Percentiles rank a stretch among this genome's conserved stretches.
Evolutionary conservation across 129 eudicot species (phyloP).

Genomic region (Tanacetum coccineum): DNA sequence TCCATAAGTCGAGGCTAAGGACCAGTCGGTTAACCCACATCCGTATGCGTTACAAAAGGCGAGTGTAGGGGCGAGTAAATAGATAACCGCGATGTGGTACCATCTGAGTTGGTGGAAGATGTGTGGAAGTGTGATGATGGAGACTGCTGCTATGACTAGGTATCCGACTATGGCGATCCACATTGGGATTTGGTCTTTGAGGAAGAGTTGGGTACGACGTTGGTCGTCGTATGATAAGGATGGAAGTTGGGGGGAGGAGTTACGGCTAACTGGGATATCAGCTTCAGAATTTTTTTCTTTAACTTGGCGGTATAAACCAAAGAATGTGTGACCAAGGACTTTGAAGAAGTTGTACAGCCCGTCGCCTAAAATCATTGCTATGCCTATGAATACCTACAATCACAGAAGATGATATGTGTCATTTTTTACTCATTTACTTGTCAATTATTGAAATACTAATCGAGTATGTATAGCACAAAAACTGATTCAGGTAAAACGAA

Average conservation of each 20-base stretch:
- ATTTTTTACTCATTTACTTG: background rate
- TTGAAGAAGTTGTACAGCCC: conserved; percentile 87
- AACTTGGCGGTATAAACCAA: conserved; percentile 58
- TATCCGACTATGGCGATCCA: conserved; percentile 77
- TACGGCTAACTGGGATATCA: conserved; percentile 49
- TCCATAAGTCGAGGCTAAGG: conserved; percentile 89
- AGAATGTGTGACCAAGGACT: conserved; percentile 61
- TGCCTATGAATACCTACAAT: conserved; percentile 74
- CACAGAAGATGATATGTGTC: background rate
- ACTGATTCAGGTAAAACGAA: too few relatives aligned
- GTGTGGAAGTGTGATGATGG: conserved; percentile 63
- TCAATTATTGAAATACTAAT: too few relatives aligned
- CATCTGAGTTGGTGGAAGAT: conserved; percentile 71
- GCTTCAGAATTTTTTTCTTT: conserved; percentile 22
- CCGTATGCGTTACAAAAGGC: conserved; percentile 98
- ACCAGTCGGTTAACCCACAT: conserved; percentile 98
- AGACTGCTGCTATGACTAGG: conserved; percentile 49
- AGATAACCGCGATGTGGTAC: conserved; percentile 68
- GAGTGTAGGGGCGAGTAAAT: conserved; percentile 60
- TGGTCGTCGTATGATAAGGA: conserved; percentile 59
- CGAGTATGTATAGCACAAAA: too few relatives aligned
- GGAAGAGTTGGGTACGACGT: conserved; percentile 68
- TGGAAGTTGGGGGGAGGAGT: conserved; percentile 15
- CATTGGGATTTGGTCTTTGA: conserved; percentile 77
- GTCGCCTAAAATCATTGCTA: conserved; percentile 92